A percentile compares a stretch with the other conserved stretches of the same genome.
Conservation (phyloP, 139 green algal species). For the Tetradesmus obliquus region DNA sequence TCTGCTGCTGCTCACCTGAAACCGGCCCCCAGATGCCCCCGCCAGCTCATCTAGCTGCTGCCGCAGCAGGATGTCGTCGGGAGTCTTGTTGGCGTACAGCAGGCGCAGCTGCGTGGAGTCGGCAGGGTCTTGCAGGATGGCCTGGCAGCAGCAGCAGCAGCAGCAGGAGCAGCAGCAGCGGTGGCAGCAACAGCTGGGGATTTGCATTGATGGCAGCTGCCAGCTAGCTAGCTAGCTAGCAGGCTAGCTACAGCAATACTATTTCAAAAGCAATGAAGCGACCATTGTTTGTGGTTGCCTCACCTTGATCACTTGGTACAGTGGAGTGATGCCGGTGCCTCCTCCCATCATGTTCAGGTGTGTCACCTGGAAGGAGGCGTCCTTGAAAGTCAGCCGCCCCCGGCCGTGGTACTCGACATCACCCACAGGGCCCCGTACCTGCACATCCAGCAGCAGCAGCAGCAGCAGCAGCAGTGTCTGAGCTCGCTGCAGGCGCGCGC, state of each 20-base stretch:
- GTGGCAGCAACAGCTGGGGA: neutral
- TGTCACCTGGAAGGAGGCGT: constrained; percentile 30
- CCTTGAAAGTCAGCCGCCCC: constrained; percentile 66
- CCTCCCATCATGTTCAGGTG: constrained; percentile 86
- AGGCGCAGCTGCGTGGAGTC: constrained; percentile 81
- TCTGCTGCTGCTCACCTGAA: constrained; percentile 56
- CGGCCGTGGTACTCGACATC: constrained; percentile 87
- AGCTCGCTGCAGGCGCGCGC: no score
- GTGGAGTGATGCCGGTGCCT: constrained; percentile 85
- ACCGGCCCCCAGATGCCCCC: constrained; percentile 60
- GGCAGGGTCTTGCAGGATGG: constrained; percentile 79
- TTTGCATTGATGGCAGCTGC: neutral
- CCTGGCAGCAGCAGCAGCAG: constrained; percentile 61
- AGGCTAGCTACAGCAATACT: no score
- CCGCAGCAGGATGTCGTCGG: constrained; percentile 93
- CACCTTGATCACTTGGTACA: constrained; percentile 72
- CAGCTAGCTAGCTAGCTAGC: no score
- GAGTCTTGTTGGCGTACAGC: constrained; percentile 92
- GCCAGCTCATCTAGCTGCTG: constrained; percentile 89
- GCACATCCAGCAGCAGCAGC: neutral
- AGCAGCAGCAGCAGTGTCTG: neutral
- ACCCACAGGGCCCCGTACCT: constrained; percentile 87
- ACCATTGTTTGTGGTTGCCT: neutral
- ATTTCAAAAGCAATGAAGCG: no score
- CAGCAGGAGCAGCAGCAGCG: neutral